Conservation (phyloP, 2,329 filamentous ascomycete genomes). For the Tolypocladium inflatum region DNA sequence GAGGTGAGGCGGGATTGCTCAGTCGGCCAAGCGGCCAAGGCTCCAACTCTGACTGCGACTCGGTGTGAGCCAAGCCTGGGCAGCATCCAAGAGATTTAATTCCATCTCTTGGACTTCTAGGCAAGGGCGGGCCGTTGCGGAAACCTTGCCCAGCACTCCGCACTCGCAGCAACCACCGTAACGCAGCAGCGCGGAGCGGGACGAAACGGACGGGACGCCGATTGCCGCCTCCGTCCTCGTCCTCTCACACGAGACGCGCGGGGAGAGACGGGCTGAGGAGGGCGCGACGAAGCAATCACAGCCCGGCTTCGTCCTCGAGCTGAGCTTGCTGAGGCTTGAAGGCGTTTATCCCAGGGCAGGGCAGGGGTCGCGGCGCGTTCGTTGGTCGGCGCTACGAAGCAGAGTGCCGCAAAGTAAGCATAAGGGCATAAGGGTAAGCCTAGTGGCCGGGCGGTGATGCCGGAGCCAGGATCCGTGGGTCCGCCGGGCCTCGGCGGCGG, state of each 20-base stretch:
- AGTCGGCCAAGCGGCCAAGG: background rate
- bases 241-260: no score
- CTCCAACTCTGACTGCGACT: background rate
- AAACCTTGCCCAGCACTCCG: background rate
- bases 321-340: background rate
- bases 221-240: no score
- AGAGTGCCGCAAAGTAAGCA: background rate
- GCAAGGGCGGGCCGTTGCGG: background rate
- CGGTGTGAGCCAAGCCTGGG: background rate
- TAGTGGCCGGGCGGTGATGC: background rate
- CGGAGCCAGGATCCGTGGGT: no score
- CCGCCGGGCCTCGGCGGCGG: no score
- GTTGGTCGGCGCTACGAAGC: no score
- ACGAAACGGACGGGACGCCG: background rate
- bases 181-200: background rate
- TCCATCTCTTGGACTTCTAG: background rate
- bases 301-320: background rate
- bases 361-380: background rate
- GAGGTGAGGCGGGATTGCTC: background rate
- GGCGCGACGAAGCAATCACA: background rate
- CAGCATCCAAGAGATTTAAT: background rate
- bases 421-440: background rate
- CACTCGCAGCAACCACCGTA: background rate
- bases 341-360: background rate
- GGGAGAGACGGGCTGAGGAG: no score